These are phyloP conservation scores for Trypethelium eluteriae DNA, from an alignment of 495 filamentous ascomycete species.

Conservation along the genomic window DNA sequence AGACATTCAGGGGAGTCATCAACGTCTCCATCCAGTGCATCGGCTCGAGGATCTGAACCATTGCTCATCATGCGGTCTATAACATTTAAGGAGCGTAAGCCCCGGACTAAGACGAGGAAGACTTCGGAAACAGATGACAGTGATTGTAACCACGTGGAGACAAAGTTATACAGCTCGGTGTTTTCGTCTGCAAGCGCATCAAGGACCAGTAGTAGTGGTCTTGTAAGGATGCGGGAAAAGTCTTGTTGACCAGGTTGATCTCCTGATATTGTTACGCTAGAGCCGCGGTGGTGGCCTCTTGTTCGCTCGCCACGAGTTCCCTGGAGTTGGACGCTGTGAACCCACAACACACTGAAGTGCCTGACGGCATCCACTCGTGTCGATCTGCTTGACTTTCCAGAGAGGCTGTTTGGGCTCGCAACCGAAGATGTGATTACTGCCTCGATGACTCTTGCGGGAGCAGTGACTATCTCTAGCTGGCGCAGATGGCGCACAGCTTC, in stretches of 20 bases:
- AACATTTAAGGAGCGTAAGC: conserved; percentile 6
- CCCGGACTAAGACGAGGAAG: not conserved
- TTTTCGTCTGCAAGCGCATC: conserved; percentile 69
- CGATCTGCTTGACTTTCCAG: not conserved
- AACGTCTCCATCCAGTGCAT: conserved; percentile 33
- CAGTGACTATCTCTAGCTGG: conserved; percentile 65
- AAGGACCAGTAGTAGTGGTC: conserved; percentile 74
- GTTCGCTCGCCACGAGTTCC: conserved; percentile 9
- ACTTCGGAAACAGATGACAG: conserved; percentile 58
- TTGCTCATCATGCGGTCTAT: conserved; percentile 6
- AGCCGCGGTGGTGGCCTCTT: conserved; percentile 3
- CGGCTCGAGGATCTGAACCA: not conserved
- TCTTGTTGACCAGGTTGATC: conserved; percentile 13
- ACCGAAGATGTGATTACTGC: conserved; percentile 62
- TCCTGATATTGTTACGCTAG: not conserved
- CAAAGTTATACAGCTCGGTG: conserved; percentile 64
- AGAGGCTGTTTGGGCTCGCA: not conserved
- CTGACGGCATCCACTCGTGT: conserved; percentile 19
- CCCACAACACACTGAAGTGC: conserved; percentile 23
- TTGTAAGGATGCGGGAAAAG: conserved; percentile 47
- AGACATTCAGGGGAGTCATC: conserved; percentile 68
- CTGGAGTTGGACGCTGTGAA: conserved; percentile 13
- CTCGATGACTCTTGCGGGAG: conserved; percentile 58
- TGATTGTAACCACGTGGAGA: conserved; percentile 74
- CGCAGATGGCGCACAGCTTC: conserved; percentile 82